These are phyloP conservation scores for Colletotrichum sp. DNA, from an alignment of 2,329 filamentous ascomycete genomes.

Conservation along the genomic window DNA sequence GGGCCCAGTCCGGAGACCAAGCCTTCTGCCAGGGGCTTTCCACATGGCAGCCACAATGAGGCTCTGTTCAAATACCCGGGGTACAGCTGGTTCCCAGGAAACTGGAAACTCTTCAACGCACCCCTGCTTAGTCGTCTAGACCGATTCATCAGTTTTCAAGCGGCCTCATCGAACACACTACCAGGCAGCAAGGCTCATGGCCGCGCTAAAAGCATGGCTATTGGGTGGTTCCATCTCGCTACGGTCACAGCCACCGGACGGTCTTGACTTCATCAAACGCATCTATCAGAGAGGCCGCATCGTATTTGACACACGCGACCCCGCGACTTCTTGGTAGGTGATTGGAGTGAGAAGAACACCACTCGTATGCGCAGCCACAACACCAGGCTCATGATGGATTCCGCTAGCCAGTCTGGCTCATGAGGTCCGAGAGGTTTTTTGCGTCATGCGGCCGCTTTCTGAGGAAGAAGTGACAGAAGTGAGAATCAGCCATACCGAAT, in stretches of 20 bases:
- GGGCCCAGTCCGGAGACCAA: neutral
- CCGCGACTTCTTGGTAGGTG: neutral
- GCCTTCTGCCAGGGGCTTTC: neutral
- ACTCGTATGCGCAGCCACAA: neutral
- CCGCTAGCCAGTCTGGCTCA: neutral
- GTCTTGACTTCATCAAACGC: neutral
- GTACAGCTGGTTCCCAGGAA: neutral
- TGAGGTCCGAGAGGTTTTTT: neutral
- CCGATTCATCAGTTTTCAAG: neutral
- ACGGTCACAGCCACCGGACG: neutral
- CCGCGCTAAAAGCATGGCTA: neutral
- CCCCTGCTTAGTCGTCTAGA: neutral
- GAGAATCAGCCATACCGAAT: neutral
- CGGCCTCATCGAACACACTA: neutral
- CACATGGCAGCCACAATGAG: neutral
- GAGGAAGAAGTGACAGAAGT: neutral
- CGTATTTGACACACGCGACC: neutral
- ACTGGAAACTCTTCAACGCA: neutral
- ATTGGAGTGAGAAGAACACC: neutral
- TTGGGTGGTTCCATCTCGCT: neutral
- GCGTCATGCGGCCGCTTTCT: neutral
- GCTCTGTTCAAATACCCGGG: neutral
- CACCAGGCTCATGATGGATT: neutral
- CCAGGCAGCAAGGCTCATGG: conserved; percentile 4
- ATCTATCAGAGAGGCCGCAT: neutral